These are phyloP conservation scores for Cryphonectria naterciae DNA, from an alignment of 2,329 filamentous ascomycete species.

Conservation along the genomic window DNA sequence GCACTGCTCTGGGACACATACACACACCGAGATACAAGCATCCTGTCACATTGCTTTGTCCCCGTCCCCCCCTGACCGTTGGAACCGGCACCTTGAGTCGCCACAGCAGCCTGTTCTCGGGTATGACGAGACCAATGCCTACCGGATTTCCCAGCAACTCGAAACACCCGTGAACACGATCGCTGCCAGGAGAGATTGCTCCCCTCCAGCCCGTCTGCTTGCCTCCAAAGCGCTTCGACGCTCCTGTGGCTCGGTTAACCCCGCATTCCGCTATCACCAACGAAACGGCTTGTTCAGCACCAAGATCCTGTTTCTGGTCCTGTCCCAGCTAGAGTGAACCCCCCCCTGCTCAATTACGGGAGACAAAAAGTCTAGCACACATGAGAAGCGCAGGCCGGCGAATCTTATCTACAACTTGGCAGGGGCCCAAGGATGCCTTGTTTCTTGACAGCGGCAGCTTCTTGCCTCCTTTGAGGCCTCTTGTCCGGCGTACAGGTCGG, in stretches of 20 bases:
- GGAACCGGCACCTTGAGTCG: not conserved
- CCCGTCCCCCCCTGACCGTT: not conserved
- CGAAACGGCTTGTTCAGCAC: not conserved
- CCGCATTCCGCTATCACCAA: slow-evolving; percentile 4
- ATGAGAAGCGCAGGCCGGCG: not conserved
- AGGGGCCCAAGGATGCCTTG: not conserved
- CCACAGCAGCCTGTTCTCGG: not conserved
- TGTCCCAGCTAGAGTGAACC: not conserved
- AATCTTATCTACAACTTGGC: slow-evolving; percentile 9
- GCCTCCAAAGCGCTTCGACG: not conserved
- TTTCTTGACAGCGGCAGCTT: not conserved
- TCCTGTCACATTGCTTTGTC: not conserved
- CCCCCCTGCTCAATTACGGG: not conserved
- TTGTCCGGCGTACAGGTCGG: not conserved
- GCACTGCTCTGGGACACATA: not conserved
- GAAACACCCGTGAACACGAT: not conserved
- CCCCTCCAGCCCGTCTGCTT: not conserved
- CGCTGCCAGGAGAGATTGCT: slow-evolving; percentile 4
- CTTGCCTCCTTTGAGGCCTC: slow-evolving; percentile 12
- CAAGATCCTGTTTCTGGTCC: slow-evolving; percentile 1
- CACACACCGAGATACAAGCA: not conserved
- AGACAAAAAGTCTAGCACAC: slow-evolving; percentile 2
- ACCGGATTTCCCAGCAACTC: not conserved
- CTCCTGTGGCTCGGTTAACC: not conserved
- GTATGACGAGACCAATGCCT: slow-evolving; percentile 1